Evolutionary conservation across 2,329 filamentous ascomycete genomes (phyloP).

Genomic region (Pyrenochaeta sp.): DNA sequence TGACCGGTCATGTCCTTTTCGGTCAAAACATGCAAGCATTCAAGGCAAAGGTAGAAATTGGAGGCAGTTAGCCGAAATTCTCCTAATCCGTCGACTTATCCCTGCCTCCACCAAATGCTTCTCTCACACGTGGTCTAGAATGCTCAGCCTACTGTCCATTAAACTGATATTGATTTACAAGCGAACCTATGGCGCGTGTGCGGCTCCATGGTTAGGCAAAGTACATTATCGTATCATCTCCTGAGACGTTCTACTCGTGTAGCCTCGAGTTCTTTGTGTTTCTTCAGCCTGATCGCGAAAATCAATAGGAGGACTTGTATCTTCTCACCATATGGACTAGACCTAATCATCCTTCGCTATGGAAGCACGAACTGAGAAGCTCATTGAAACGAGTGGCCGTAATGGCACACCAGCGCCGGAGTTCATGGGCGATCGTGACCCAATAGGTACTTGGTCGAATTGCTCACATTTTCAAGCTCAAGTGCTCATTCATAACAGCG

Average conservation of each 20-base stretch:
- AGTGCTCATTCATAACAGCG: background rate
- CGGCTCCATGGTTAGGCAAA: too few species aligned
- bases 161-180: background rate
- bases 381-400: conserved; percentile 12
- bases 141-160: background rate
- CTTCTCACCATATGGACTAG: background rate
- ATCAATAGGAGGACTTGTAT: background rate
- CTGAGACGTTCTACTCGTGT: background rate
- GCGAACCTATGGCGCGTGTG: background rate
- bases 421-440: conserved; percentile 2
- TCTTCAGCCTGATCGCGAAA: background rate
- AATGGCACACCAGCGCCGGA: conserved; percentile 10
- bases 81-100: background rate
- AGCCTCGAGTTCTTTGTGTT: background rate
- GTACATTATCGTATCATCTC: background rate
- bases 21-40: background rate
- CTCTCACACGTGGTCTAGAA: background rate
- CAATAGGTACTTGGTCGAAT: background rate
- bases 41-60: background rate
- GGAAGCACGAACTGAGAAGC: conserved; percentile 6
- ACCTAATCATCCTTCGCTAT: background rate
- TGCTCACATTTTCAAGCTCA: background rate
- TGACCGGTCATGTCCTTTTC: background rate
- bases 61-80: background rate
- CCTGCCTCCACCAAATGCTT: background rate